Evolutionary conservation across 2,329 filamentous ascomycete genomes (phyloP).

Genomic region (Exophiala viscosa): DNA sequence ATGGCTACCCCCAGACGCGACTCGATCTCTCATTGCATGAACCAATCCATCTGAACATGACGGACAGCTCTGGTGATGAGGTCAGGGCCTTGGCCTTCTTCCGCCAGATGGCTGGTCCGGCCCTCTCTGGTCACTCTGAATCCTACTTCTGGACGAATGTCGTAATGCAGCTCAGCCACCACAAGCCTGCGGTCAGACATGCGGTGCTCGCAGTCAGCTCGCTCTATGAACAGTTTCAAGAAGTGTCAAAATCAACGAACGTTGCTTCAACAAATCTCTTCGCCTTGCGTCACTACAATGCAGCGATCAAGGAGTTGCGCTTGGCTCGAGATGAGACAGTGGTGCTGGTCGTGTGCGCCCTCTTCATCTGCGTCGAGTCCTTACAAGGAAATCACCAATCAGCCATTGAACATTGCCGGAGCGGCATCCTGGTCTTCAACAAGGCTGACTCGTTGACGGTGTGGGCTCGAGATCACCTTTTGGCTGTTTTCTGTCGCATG

Average conservation of each 20-base stretch:
- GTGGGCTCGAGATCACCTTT: not conserved
- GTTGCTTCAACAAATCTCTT: not conserved
- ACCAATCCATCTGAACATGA: not conserved
- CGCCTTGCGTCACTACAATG: not conserved
- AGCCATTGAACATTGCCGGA: not conserved
- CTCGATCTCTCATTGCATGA: not conserved
- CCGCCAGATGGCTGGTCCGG: not conserved
- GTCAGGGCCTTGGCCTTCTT: not conserved
- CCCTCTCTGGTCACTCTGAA: not conserved
- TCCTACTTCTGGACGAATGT: conserved; percentile 1
- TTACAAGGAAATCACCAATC: not conserved
- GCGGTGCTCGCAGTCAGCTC: not conserved
- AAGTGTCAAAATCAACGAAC: not conserved
- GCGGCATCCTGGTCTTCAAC: not conserved
- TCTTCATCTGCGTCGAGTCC: not conserved
- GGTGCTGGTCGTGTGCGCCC: not conserved
- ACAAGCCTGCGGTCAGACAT: not conserved
- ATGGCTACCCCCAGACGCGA: not conserved
- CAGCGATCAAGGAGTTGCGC: not conserved
- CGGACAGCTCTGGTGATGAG: not conserved
- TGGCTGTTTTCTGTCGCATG: not conserved
- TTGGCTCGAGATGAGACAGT: not conserved
- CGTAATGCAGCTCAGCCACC: not conserved
- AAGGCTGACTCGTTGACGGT: not conserved
- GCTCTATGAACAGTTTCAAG: conserved; percentile 1